A percentile compares a stretch with the other conserved stretches of the same genome.
phyloP scores from a whole-genome alignment of 257 asterid species.

The Nicotiana attenuata region DNA sequence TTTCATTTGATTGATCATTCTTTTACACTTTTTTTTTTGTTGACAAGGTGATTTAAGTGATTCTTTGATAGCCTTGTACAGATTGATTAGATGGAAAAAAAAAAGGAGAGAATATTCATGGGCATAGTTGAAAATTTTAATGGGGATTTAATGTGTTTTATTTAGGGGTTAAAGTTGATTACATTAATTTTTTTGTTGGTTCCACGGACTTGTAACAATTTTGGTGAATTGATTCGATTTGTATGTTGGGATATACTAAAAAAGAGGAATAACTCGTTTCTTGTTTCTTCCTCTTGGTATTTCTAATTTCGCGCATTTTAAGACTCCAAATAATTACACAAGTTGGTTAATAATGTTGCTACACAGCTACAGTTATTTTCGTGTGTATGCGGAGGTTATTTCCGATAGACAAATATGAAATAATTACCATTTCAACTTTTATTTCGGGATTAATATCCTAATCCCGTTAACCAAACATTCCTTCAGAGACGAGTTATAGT shows the following conservation, averaged over 20 bases:
- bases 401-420: no score
- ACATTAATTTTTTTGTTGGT: slow-evolving; percentile 10
- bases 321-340: neutral
- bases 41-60: slow-evolving; percentile 13
- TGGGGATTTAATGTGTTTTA: neutral
- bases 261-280: neutral
- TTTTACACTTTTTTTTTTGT: neutral
- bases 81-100: slow-evolving; percentile 19
- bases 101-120: neutral
- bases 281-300: neutral
- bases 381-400: no score
- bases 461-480: no score
- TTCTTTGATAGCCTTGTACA: slow-evolving; percentile 51
- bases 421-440: no score
- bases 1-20: slow-evolving; percentile 23
- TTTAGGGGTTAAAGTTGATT: slow-evolving; percentile 1
- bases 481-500: no score
- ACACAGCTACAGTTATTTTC: no score
- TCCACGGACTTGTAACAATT: slow-evolving; percentile 32
- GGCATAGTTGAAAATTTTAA: neutral
- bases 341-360: neutral
- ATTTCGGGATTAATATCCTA: no score
- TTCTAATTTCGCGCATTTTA: neutral
- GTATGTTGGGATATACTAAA: neutral
- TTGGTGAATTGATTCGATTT: slow-evolving; percentile 20